Base-by-base conservation (phyloP, 2,329 filamentous ascomycete species). In the Scopulariopsis brevicaulis region DNA sequence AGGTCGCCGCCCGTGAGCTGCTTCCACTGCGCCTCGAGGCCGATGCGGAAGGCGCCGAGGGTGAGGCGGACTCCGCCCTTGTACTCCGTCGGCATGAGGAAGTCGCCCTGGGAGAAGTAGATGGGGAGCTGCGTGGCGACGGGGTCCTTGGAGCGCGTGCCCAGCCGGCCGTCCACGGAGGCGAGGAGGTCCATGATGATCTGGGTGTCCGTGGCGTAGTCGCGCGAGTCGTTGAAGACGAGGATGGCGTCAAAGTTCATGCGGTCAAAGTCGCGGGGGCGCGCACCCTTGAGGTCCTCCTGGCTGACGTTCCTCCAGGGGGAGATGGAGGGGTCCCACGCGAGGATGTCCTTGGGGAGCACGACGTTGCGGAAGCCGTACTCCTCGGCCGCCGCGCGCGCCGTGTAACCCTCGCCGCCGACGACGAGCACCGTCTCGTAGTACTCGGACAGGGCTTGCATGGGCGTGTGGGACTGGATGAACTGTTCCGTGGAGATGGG, bases 201-300 rank as follows among this genome's bases (percentile, higher is more conserved):
- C 68, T 96, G 89, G 2, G 84, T 84, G 70, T 97, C 94, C 11
- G 96, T 79, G 1, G 89, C 91, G 94, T 94, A 99, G 74, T 99
- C 94, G 59, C 94, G 83, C 4, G 94, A 92, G 71, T 97, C 94
- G 70, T 96, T 96, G 79, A 93, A 96, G 8, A 96, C 87, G 66
- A 97, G 87, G 34, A 97, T 84, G 34, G 92, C 91, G 67, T 96
- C 90, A 64, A 99, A 87, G 64, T 90, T 91, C 55, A 93, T 77
- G 10, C 64, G 65, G 0, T 84, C 84, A 0, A 89, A 74, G 66
- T 89, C 79, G 71, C 89, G 56, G 1, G 82, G 80, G 48, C 78
- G 77, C n/a, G 81, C 77, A 59, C 80, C 81, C 8, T 68, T 65
- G 50, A 71, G 74, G 70, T 91, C 90, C 50, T 81, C 73, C 34